Evolutionary conservation across 352 stramenopile species (phyloP).

Genomic region (Pythium biforme): DNA sequence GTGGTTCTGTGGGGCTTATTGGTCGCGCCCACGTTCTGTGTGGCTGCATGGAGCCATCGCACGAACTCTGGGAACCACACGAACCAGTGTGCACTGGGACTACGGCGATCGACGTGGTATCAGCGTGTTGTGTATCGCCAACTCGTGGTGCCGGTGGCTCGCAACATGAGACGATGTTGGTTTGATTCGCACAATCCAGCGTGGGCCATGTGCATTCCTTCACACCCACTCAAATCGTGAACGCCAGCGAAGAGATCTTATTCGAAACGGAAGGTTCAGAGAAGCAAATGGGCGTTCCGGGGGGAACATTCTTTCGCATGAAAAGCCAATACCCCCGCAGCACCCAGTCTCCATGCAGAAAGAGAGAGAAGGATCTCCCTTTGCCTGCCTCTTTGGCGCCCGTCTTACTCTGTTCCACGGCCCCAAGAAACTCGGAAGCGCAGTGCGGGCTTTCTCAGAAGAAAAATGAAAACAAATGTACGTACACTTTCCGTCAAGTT

Average conservation of each 20-base stretch:
- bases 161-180: not conserved
- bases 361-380: not conserved
- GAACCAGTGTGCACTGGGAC: not conserved
- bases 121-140: slow-evolving; percentile 1
- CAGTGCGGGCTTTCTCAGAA: slow-evolving; percentile 1
- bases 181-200: not conserved
- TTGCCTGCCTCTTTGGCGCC: not conserved
- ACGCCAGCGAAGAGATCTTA: slow-evolving; percentile 19
- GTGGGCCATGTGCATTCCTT: not conserved
- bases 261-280: slow-evolving; percentile 15
- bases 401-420: not conserved
- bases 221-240: too few species aligned
- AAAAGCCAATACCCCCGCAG: not conserved
- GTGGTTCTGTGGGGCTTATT: too few species aligned
- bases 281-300: not conserved
- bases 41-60: not conserved
- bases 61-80: too few species aligned
- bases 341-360: not conserved
- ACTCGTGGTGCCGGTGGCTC: not conserved
- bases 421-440: not conserved
- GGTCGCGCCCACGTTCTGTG: too few species aligned
- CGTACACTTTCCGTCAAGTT: slow-evolving; percentile 11
- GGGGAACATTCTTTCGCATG: slow-evolving; percentile 12
- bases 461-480: slow-evolving; percentile 6
- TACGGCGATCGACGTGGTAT: not conserved